Conservation (phyloP, 768 basidiomycete species). For the Pisolithus sp. region DNA sequence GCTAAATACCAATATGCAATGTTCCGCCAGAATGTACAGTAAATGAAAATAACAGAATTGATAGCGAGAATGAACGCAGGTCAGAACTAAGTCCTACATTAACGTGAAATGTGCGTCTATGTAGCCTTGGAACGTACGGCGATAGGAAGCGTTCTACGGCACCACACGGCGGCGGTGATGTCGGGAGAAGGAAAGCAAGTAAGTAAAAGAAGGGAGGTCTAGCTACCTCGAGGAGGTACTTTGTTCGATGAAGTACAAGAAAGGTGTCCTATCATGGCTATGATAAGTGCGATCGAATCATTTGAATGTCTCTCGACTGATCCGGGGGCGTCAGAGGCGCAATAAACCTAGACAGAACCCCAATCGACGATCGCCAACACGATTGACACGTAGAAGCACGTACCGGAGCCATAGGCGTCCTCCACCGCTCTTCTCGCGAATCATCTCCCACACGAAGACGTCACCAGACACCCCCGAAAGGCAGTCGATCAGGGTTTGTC, state of each 20-base stretch:
- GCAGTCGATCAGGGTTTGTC: conserved; percentile 50
- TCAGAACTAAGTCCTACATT: no score
- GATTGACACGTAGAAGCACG: conserved; percentile 10
- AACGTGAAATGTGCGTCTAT: no score
- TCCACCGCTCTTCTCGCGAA: conserved; percentile 54
- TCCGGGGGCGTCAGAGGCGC: conserved; percentile 16
- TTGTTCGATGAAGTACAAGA: neutral
- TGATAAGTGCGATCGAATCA: conserved; percentile 17
- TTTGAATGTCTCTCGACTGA: conserved; percentile 14
- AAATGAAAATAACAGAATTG: neutral
- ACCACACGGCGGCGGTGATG: neutral
- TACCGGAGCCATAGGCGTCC: conserved; percentile 63
- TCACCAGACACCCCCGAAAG: conserved; percentile 33
- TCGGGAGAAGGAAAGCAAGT: neutral
- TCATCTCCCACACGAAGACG: conserved; percentile 44
- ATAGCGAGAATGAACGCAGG: neutral
- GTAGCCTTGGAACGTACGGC: no score
- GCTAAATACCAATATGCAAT: neutral
- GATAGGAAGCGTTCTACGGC: no score
- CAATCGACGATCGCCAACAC: neutral
- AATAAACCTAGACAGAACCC: conserved; percentile 12
- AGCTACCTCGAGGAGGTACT: neutral
- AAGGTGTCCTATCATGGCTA: conserved; percentile 2
- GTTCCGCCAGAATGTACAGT: neutral
- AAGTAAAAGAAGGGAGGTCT: neutral